Evolutionary conservation across 2,329 filamentous ascomycete species (phyloP).

Genomic region (Colletotrichum liaoningense): DNA sequence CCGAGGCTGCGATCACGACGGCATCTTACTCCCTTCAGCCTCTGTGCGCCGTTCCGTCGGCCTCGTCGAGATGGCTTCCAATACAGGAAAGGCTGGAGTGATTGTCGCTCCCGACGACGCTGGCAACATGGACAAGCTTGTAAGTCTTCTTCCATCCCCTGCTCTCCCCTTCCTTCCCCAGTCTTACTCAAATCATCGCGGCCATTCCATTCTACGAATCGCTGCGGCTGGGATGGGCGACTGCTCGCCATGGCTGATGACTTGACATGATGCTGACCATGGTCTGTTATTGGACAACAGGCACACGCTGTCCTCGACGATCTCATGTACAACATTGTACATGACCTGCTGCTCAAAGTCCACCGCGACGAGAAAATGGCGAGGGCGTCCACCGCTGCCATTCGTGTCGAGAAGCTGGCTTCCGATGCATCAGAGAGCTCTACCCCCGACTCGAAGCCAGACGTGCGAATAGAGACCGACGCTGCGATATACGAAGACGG

Average conservation of each 20-base stretch:
- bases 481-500: constrained; percentile 78
- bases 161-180: neutral
- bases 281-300: constrained; percentile 48
- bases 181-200: neutral
- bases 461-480: constrained; percentile 72
- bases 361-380: constrained; percentile 85
- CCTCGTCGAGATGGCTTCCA: constrained; percentile 49
- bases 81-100: constrained; percentile 67
- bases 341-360: constrained; percentile 78
- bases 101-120: constrained; percentile 65
- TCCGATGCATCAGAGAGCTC: constrained; percentile 65
- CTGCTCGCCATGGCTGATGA: neutral
- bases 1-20: constrained; percentile 30
- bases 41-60: constrained; percentile 19
- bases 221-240: neutral
- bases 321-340: constrained; percentile 79
- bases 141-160: constrained; percentile 52
- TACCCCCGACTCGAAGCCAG: constrained; percentile 63
- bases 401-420: constrained; percentile 72
- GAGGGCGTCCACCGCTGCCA: constrained; percentile 73
- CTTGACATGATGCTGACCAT: constrained; percentile 18
- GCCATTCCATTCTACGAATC: neutral
- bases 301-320: constrained; percentile 78
- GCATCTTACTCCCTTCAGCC: constrained; percentile 10
- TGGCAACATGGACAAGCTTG: constrained; percentile 67